Percentiles rank a stretch among this genome's conserved stretches.
These are phyloP conservation scores for Geoglossum cookeanum DNA, from an alignment of 2,329 filamentous ascomycete species.

Conservation along the genomic window DNA sequence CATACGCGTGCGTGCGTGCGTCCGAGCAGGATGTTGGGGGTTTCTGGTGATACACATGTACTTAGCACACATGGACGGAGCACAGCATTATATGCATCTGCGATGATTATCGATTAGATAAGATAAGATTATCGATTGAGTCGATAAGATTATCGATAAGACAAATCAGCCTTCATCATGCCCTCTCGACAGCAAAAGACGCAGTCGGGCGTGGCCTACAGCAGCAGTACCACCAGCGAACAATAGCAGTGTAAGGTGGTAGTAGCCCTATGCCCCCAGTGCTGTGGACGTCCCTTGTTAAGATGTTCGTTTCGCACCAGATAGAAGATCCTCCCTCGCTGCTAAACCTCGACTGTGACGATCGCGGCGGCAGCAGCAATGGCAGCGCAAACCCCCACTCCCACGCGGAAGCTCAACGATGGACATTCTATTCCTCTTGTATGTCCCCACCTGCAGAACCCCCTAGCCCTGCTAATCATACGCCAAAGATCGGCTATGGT, in stretches of 20 bases:
- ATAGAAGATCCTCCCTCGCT: background rate
- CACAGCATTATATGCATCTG: too few relatives aligned
- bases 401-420: conserved; percentile 51
- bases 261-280: too few relatives aligned
- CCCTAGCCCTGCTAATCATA: background rate
- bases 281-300: too few relatives aligned
- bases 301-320: too few relatives aligned
- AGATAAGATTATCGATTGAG: background rate
- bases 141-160: too few relatives aligned
- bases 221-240: too few relatives aligned
- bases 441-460: conserved; percentile 12
- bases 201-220: too few relatives aligned
- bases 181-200: too few relatives aligned
- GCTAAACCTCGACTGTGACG: background rate
- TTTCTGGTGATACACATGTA: background rate
- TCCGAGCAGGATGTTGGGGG: background rate
- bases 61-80: too few relatives aligned
- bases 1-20: background rate
- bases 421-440: conserved; percentile 54
- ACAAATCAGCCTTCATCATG: too few relatives aligned
- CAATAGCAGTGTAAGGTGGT: too few relatives aligned
- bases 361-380: background rate
- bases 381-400: conserved; percentile 22
- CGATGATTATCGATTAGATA: background rate
- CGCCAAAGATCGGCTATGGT: conserved; percentile 45